These are phyloP conservation scores for Cyberlindnera veronae DNA, from an alignment of 805 yeast species.

Conservation along the genomic window DNA sequence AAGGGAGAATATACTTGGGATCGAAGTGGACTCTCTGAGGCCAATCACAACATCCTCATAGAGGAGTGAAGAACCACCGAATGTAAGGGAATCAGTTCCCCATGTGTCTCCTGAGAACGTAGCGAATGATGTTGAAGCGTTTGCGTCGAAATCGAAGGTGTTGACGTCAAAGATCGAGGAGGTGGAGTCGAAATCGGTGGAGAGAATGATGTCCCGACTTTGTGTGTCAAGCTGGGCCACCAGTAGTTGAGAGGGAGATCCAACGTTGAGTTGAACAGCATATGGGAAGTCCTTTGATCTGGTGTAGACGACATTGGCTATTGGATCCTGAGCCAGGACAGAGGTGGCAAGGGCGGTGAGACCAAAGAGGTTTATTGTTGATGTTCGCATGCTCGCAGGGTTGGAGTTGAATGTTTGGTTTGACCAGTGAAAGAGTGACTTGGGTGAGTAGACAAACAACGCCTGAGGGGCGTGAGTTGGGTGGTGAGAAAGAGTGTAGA, in stretches of 20 bases:
- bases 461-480: not conserved
- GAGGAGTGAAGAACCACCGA: conserved; percentile 5
- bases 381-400: not conserved
- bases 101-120: conserved; percentile 3
- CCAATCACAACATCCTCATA: conserved; percentile 12
- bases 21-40: conserved; percentile 1
- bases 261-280: conserved; percentile 11
- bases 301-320: conserved; percentile 11
- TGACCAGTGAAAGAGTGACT: conserved; percentile 6
- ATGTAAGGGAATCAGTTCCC: conserved; percentile 13
- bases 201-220: conserved; percentile 13
- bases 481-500: not conserved
- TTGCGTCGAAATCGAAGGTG: conserved; percentile 5
- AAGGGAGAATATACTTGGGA: conserved; percentile 9
- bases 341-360: not conserved
- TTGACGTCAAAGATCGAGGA: conserved; percentile 1
- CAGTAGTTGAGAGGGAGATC: conserved; percentile 10
- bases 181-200: conserved; percentile 3
- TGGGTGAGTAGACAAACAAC: conserved; percentile 5
- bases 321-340: not conserved
- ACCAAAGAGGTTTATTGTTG: not conserved
- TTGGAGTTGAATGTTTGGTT: not conserved
- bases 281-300: conserved; percentile 9
- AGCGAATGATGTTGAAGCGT: conserved; percentile 5
- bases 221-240: conserved; percentile 11